Conservation (phyloP, 73 alveolate genomes). For the Diophrys appendiculata region DNA sequence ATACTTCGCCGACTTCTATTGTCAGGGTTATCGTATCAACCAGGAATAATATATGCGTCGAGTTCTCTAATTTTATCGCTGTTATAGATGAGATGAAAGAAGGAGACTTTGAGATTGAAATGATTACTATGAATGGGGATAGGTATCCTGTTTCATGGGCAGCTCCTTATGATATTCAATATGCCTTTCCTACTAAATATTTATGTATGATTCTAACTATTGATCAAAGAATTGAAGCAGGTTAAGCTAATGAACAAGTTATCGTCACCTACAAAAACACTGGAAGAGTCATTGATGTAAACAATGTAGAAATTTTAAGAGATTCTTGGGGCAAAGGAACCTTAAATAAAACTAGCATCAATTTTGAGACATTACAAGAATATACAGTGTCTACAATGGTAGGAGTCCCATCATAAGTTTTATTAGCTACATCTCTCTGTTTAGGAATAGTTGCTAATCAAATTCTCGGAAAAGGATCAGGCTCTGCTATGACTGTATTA, state of each 20-base stretch:
- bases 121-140: background rate
- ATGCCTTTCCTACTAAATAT: background rate
- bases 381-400: background rate
- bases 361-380: background rate
- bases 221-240: background rate
- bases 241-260: background rate
- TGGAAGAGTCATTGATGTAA: background rate
- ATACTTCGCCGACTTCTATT: slow-evolving; percentile 14
- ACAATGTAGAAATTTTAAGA: background rate
- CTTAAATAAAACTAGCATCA: background rate
- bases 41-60: slow-evolving; percentile 11
- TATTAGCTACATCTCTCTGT: background rate
- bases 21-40: slow-evolving; percentile 1
- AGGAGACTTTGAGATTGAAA: background rate
- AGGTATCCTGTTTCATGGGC: background rate
- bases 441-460: background rate
- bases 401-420: background rate
- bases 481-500: background rate
- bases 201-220: background rate
- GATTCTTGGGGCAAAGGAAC: background rate
- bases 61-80: slow-evolving; percentile 3
- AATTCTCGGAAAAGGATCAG: background rate
- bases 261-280: background rate
- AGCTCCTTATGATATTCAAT: background rate
- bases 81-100: background rate